A percentile compares a stretch with the other conserved stretches of the same genome.
Evolutionary conservation across 352 stramenopile genomes (phyloP).

Genomic region (Phytophthora chlamydospora): DNA sequence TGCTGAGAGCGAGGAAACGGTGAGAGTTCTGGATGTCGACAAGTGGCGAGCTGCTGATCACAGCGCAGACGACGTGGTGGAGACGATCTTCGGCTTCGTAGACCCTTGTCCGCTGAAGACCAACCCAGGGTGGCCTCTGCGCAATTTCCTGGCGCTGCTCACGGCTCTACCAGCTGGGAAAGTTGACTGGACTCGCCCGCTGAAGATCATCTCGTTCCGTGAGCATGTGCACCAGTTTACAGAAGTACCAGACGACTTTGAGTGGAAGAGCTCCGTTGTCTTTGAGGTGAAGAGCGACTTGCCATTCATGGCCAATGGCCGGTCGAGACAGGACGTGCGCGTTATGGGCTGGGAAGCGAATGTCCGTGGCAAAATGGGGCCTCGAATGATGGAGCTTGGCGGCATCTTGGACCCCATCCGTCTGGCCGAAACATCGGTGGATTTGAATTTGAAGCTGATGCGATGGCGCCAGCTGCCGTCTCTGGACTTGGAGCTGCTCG

Average conservation of each 20-base stretch:
- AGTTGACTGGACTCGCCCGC: constrained; percentile 31
- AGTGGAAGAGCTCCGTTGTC: constrained; percentile 63
- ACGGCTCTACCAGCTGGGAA: constrained; percentile 43
- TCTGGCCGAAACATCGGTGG: constrained; percentile 95
- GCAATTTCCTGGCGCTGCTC: constrained; percentile 84
- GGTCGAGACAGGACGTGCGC: constrained; percentile 38
- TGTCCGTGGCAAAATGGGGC: constrained; percentile 70
- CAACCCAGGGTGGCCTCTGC: constrained; percentile 89
- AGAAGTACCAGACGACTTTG: constrained; percentile 43
- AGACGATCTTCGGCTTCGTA: constrained; percentile 87
- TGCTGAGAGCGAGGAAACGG: constrained; percentile 5
- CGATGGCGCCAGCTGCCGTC: constrained; percentile 96
- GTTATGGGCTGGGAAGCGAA: constrained; percentile 83
- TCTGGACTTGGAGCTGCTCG: constrained; percentile 93
- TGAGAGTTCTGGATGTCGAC: constrained; percentile 41
- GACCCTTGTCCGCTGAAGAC: constrained; percentile 80
- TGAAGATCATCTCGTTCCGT: constrained; percentile 74
- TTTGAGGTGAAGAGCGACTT: constrained; percentile 57
- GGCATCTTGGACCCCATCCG: constrained; percentile 82
- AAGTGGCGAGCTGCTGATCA: constrained; percentile 33
- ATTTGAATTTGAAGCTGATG: constrained; percentile 99
- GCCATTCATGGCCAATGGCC: constrained; percentile 37
- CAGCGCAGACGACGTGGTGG: constrained; percentile 9
- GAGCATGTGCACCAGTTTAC: constrained; percentile 69
- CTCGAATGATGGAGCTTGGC: constrained; percentile 77